These are phyloP conservation scores for Kluyveromyces aestuarii DNA, from an alignment of 805 yeast genomes.

Conservation along the genomic window DNA sequence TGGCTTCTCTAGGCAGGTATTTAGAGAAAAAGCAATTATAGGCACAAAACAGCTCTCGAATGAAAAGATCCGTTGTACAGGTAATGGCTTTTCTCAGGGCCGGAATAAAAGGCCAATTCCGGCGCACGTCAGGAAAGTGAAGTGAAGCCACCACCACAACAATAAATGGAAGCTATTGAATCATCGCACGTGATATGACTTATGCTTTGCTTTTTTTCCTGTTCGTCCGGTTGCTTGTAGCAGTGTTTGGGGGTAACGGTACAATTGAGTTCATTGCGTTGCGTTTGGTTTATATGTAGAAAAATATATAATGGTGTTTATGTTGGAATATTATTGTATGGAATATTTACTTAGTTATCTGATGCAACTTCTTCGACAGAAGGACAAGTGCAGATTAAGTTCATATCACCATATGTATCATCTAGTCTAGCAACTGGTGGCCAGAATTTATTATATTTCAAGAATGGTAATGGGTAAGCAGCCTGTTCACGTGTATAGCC, in stretches of 20 bases:
- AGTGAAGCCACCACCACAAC: not conserved
- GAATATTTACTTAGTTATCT: conserved; percentile 2
- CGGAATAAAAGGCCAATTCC: too few relatives aligned
- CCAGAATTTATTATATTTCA: conserved; percentile 80
- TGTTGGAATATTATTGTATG: not conserved
- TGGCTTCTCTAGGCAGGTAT: not conserved
- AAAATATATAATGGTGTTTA: not conserved
- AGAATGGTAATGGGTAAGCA: conserved; percentile 77
- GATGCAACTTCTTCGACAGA: conserved; percentile 64
- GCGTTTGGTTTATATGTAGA: not conserved
- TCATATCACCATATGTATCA: conserved; percentile 90
- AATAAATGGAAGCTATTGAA: not conserved
- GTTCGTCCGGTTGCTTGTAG: too few relatives aligned
- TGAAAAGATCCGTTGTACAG: too few relatives aligned
- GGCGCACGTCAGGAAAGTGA: too few relatives aligned
- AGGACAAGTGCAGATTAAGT: conserved; percentile 90
- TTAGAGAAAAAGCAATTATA: not conserved
- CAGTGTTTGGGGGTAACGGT: too few relatives aligned
- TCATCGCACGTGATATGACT: too few relatives aligned
- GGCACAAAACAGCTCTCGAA: too few relatives aligned
- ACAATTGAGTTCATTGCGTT: not conserved
- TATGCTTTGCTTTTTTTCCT: too few relatives aligned
- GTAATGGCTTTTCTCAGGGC: too few relatives aligned
- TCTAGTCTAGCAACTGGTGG: conserved; percentile 89
- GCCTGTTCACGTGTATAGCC: conserved; percentile 92